Evolutionary conservation across 139 green algal genomes (phyloP).

Genomic region (Spirogloea muscicola): DNA sequence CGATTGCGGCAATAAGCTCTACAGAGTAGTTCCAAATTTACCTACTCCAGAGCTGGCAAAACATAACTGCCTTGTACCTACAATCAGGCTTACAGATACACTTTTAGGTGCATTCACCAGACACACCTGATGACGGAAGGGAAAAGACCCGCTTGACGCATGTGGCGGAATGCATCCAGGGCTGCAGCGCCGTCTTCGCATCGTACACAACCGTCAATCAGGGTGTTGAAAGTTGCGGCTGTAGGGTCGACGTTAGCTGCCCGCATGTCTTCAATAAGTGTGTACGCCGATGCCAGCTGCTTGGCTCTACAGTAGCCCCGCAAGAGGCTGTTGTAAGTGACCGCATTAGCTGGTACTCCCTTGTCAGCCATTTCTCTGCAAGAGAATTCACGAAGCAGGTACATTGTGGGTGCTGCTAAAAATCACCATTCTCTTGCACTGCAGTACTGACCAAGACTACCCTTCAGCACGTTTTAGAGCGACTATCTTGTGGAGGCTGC

Average conservation of each 20-base stretch:
- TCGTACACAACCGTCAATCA: constrained; percentile 16
- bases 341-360: constrained; percentile 7
- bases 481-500: too few species aligned
- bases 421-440: too few species aligned
- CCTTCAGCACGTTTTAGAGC: too few species aligned
- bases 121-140: background rate
- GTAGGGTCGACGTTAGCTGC: background rate
- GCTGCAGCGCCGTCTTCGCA: constrained; percentile 2
- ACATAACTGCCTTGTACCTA: too few species aligned
- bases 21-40: too few species aligned
- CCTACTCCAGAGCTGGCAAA: too few species aligned
- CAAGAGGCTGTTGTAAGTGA: constrained; percentile 17
- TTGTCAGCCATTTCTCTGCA: background rate
- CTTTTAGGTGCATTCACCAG: too few species aligned
- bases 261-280: constrained; percentile 18
- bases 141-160: background rate
- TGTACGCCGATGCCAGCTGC: background rate
- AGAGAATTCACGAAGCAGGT: too few species aligned
- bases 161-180: background rate
- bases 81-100: too few species aligned
- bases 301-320: background rate
- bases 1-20: too few species aligned
- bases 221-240: constrained; percentile 12
- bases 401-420: too few species aligned
- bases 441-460: too few species aligned